Evolutionary conservation across 139 green algal species (phyloP).

Genomic region (Chlorella sorokiniana): DNA sequence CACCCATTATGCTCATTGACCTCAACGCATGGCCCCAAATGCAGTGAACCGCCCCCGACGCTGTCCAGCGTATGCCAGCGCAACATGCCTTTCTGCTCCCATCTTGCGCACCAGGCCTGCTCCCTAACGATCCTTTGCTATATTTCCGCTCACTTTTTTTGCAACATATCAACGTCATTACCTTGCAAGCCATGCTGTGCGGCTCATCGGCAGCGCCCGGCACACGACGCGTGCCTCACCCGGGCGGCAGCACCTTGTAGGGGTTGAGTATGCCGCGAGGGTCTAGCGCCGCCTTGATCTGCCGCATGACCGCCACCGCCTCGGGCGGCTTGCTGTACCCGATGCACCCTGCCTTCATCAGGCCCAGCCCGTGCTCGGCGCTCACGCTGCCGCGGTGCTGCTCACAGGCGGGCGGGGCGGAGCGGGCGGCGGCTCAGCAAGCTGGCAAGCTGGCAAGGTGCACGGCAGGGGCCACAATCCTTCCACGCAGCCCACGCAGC

Average conservation of each 20-base stretch:
- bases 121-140: too few species aligned
- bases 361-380: constrained; percentile 95
- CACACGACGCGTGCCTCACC: neutral
- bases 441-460: neutral
- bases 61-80: too few species aligned
- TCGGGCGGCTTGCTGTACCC: constrained; percentile 74
- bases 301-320: constrained; percentile 83
- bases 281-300: constrained; percentile 88
- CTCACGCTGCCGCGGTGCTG: constrained; percentile 82
- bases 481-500: neutral
- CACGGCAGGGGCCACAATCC: too few species aligned
- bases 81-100: too few species aligned
- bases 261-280: constrained; percentile 93
- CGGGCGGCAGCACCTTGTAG: constrained; percentile 83
- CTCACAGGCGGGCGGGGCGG: neutral
- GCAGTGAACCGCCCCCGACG: too few species aligned
- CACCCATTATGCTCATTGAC: neutral
- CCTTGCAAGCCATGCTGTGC: too few species aligned
- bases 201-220: too few species aligned
- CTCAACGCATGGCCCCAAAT: too few species aligned
- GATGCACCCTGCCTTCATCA: constrained; percentile 88
- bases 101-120: too few species aligned
- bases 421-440: neutral
- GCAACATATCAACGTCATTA: too few species aligned
- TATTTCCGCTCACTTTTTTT: too few species aligned